Evolutionary conservation across 208 protist genomes (phyloP).

Genomic region (Tritrichomonas musculus): DNA sequence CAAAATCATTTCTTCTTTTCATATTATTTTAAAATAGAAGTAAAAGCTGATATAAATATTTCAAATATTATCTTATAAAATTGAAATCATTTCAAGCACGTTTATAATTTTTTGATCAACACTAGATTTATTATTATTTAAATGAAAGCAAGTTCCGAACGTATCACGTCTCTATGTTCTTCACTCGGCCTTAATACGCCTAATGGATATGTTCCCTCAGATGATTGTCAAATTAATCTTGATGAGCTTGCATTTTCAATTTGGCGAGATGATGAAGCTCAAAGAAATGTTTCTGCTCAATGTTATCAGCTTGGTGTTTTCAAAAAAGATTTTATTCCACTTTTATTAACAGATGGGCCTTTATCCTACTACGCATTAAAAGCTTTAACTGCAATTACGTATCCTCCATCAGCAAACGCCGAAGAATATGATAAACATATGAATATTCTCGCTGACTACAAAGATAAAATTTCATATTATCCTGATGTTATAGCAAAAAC

Average conservation of each 20-base stretch:
- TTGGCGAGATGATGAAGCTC: neutral
- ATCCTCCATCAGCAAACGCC: neutral
- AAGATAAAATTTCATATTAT: neutral
- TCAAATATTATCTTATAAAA: too few relatives aligned
- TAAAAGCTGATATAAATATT: too few relatives aligned
- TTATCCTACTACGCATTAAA: conserved; percentile 2
- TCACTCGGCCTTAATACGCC: neutral
- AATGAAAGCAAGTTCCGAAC: neutral
- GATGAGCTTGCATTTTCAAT: conserved; percentile 7
- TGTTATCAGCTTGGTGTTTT: neutral
- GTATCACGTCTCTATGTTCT: neutral
- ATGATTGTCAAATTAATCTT: conserved; percentile 11
- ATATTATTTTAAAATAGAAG: too few relatives aligned
- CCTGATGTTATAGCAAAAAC: neutral
- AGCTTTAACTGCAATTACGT: neutral
- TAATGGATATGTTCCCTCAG: neutral
- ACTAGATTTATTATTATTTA: neutral
- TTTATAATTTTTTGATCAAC: too few relatives aligned
- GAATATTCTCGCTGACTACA: neutral
- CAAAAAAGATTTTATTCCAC: neutral
- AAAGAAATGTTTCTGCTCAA: neutral
- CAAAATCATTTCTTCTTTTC: too few relatives aligned
- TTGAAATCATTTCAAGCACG: too few relatives aligned
- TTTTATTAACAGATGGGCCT: neutral
- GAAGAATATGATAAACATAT: neutral